Base-by-base conservation (phyloP, 177 flowering plant species). In the Tripterygium wilfordii region DNA sequence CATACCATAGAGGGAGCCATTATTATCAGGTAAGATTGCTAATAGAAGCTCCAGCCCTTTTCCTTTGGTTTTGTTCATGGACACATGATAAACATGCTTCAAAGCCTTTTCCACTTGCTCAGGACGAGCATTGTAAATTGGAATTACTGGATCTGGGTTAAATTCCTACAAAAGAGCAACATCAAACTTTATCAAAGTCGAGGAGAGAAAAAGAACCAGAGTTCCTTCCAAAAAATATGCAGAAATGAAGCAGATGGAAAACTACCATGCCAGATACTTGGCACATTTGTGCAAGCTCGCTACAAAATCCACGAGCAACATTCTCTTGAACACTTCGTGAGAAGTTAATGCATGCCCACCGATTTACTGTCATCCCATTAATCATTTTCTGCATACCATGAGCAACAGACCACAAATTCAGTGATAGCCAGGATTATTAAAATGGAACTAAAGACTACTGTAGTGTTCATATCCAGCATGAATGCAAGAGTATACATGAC, bases 1-100 rank as follows among this genome's bases (percentile, higher is more conserved):
- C 65, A 46, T 71, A 80, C 89, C 94, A 69, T 85, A 85, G 31
- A 78, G 48, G 9, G 82, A 70, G 20, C 94, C 89, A 66, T 80
- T 85, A 56, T 69, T 82, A 57, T 85, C 85, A 0, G 89, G 89
- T 10, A 85, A 72, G 56, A 85, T 82, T 40, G 71, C 84, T 53
- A 85, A 61, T 10, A 82, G 74, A 24, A 85, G 55, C 58, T 85
- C 85, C 42, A 85, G 48, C 31, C 80, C 85, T 66, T 75, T 78
- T 19, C 81, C 83, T 29, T 60, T 55, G 32, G 72, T 74, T 48
- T 78, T 71, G 58, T 45, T 64, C 45, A 46, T 22, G 15, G 78
- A 62, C 6, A 61, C 60, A 52, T 60, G 53, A 33, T 49, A 72
- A 0, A 69, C 75, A 55, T 64, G 42, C 47, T 60, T 78, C 50